Conservation (phyloP, 2,329 filamentous ascomycete genomes). For the Colletotrichum echinochloae region DNA sequence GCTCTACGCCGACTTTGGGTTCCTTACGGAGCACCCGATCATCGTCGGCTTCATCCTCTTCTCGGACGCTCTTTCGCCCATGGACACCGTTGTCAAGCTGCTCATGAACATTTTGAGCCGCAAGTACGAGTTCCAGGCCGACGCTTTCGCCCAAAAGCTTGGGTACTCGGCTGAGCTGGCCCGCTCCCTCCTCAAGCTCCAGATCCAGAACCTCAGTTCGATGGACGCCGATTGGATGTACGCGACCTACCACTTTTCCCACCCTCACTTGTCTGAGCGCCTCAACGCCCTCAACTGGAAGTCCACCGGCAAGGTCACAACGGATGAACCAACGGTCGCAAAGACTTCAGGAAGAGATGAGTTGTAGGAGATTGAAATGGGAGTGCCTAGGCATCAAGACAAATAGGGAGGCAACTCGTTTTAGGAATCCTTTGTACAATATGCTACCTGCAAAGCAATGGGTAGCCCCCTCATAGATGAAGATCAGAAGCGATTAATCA, state of each 20-base stretch:
- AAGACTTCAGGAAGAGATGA: constrained; percentile 81
- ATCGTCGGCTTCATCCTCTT: constrained; percentile 98
- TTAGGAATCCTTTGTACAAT: constrained; percentile 10
- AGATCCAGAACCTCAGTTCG: constrained; percentile 96
- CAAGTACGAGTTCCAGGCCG: constrained; percentile 95
- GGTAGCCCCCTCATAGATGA: not conserved
- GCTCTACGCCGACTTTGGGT: constrained; percentile 92
- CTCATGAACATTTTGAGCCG: constrained; percentile 96
- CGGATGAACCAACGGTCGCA: constrained; percentile 61
- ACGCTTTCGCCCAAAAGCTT: constrained; percentile 86
- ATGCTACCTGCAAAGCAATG: not conserved
- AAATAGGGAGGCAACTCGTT: not conserved
- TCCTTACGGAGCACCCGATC: constrained; percentile 84
- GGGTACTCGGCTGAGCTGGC: constrained; percentile 89
- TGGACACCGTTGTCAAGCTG: constrained; percentile 94
- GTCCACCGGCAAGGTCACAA: constrained; percentile 63
- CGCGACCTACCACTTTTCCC: constrained; percentile 98
- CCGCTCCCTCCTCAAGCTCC: constrained; percentile 91
- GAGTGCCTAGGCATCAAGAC: not conserved
- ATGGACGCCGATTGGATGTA: constrained; percentile 99
- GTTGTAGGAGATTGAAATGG: constrained; percentile 62
- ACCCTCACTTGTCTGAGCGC: constrained; percentile 94
- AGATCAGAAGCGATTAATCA: constrained; percentile 1
- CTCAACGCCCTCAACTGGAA: constrained; percentile 92
- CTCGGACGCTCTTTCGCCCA: constrained; percentile 93